Evolutionary conservation across 495 filamentous ascomycete species (phyloP).

Genomic region (Rhypophila decipiens): DNA sequence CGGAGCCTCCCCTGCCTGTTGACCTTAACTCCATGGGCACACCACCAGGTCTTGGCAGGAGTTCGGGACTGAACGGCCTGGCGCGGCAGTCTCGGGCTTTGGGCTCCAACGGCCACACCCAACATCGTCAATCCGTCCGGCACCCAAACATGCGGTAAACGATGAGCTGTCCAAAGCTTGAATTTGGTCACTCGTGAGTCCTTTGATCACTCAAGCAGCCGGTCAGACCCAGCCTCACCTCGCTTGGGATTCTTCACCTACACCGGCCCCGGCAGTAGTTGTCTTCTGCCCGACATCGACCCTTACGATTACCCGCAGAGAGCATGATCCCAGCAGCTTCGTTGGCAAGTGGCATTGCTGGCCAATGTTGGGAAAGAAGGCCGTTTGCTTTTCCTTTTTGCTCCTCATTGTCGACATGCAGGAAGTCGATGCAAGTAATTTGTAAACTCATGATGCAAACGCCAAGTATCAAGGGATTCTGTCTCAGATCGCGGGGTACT

Average conservation of each 20-base stretch:
- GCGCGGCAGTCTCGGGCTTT: conserved; percentile 10
- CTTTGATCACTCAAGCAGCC: not conserved
- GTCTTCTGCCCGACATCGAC: conserved; percentile 7
- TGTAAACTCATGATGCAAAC: not conserved
- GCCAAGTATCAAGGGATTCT: too few relatives aligned
- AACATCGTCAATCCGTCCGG: not conserved
- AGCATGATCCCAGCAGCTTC: not conserved
- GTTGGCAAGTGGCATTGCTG: not conserved
- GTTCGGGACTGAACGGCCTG: not conserved
- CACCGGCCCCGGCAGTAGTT: not conserved
- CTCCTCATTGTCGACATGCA: too few relatives aligned
- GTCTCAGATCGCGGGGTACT: not conserved
- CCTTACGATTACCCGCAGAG: conserved; percentile 9
- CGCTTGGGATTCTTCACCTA: not conserved
- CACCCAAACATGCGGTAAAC: conserved; percentile 1
- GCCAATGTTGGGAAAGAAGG: too few relatives aligned
- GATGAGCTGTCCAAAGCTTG: conserved; percentile 8
- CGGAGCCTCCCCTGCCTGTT: not conserved
- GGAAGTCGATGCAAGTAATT: not conserved
- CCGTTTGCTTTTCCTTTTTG: too few relatives aligned
- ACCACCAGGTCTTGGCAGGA: not conserved
- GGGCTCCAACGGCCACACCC: conserved; percentile 10
- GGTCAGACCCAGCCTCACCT: not conserved
- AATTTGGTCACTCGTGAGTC: not conserved
- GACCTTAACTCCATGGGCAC: not conserved